Evolutionary conservation across 2,329 filamentous ascomycete species (phyloP).

Genomic region (Fusarium devonianum): DNA sequence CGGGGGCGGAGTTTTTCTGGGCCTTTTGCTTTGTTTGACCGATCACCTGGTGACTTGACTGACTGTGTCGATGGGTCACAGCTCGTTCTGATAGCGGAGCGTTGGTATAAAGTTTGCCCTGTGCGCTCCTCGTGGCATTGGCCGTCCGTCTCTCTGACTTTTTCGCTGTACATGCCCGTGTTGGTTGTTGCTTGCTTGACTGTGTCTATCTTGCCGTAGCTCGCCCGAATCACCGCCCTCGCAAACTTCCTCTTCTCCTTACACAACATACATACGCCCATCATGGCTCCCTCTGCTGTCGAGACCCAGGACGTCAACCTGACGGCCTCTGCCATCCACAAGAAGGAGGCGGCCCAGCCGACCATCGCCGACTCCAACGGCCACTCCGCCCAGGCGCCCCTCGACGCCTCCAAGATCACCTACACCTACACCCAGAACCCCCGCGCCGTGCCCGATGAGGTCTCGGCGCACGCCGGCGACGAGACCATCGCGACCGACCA

Average conservation of each 20-base stretch:
- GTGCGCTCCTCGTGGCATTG: too few relatives aligned
- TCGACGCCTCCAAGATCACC: slow-evolving; percentile 68
- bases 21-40: too few relatives aligned
- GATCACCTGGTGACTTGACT: slow-evolving; percentile 22
- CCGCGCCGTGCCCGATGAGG: slow-evolving; percentile 61
- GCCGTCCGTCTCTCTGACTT: slow-evolving; percentile 3
- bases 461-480: slow-evolving; percentile 53
- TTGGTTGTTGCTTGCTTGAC: background rate
- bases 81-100: too few relatives aligned
- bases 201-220: background rate
- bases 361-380: slow-evolving; percentile 46
- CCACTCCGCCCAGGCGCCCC: slow-evolving; percentile 61
- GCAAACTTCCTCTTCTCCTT: background rate
- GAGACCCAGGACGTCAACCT: slow-evolving; percentile 59
- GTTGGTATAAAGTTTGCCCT: slow-evolving; percentile 23
- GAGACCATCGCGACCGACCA: slow-evolving; percentile 79
- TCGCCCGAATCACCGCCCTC: too few relatives aligned
- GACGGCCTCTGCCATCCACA: slow-evolving; percentile 59
- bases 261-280: background rate
- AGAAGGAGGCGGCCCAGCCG: slow-evolving; percentile 53
- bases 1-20: slow-evolving; percentile 22
- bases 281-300: slow-evolving; percentile 59
- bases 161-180: background rate
- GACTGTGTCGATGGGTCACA: background rate
- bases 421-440: slow-evolving; percentile 60